Percentiles rank a stretch among this genome's conserved stretches.
These are phyloP conservation scores for Francoa sonchifolia DNA, from an alignment of 441 rosid species.

Conservation along the genomic window DNA sequence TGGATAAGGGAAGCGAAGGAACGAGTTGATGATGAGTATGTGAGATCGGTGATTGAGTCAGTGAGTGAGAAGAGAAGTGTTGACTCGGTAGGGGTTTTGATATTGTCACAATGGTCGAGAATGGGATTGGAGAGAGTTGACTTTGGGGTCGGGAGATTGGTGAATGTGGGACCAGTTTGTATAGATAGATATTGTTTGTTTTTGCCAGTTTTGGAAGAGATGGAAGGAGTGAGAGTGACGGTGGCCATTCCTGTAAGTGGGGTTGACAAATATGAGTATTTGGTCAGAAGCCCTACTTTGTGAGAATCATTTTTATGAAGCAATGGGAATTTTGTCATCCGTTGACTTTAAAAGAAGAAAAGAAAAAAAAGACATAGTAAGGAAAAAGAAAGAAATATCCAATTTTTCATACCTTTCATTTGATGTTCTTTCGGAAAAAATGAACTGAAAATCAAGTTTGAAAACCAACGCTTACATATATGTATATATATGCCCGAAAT, in stretches of 20 bases:
- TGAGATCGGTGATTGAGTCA: constrained; percentile 40
- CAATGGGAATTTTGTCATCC: constrained; percentile 12
- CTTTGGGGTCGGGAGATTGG: constrained; percentile 66
- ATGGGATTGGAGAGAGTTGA: constrained; percentile 63
- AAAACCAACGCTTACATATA: too few species aligned
- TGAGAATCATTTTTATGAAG: constrained; percentile 20
- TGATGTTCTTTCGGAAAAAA: too few species aligned
- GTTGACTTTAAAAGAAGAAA: constrained; percentile 21
- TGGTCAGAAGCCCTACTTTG: constrained; percentile 28
- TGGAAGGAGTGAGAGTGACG: constrained; percentile 55
- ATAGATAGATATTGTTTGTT: constrained; percentile 59
- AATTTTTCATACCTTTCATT: too few species aligned
- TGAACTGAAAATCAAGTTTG: too few species aligned
- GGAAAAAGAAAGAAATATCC: too few species aligned
- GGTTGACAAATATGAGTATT: constrained; percentile 42
- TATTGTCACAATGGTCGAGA: constrained; percentile 73
- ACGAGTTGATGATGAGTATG: constrained; percentile 37
- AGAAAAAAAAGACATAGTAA: too few species aligned
- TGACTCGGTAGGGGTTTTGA: constrained; percentile 61
- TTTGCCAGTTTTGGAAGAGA: constrained; percentile 37
- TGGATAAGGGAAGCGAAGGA: constrained; percentile 57
- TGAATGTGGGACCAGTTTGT: constrained; percentile 52
- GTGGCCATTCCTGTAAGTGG: constrained; percentile 60
- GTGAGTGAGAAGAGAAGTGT: constrained; percentile 48
- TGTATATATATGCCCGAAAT: too few species aligned